These are phyloP conservation scores for Aureobasidium leucospermi DNA, from an alignment of 2,329 filamentous ascomycete genomes.

Conservation along the genomic window DNA sequence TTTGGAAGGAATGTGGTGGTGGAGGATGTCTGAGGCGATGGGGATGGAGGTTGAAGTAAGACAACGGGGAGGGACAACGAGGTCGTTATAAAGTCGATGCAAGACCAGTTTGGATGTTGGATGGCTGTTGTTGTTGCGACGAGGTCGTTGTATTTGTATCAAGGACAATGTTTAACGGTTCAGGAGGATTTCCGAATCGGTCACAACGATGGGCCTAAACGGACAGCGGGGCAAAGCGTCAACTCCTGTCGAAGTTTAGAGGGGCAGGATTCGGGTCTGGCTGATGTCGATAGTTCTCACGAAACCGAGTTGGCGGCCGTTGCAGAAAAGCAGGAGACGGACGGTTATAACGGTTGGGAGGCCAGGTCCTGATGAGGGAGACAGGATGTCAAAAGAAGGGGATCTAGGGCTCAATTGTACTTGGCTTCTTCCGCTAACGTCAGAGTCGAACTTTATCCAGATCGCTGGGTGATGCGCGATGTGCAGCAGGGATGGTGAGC, in stretches of 20 bases:
- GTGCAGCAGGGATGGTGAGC: slow-evolving; percentile 14
- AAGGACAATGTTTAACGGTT: slow-evolving; percentile 3
- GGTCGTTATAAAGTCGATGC: slow-evolving; percentile 15
- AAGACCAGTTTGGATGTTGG: slow-evolving; percentile 14
- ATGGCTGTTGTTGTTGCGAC: slow-evolving; percentile 14
- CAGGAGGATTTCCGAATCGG: slow-evolving; percentile 13
- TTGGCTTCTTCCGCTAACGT: slow-evolving; percentile 13
- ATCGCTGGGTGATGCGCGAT: slow-evolving; percentile 29
- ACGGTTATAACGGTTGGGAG: slow-evolving; percentile 11
- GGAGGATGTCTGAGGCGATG: background rate
- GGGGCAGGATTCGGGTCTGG: slow-evolving; percentile 9
- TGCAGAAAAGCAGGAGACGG: slow-evolving; percentile 14
- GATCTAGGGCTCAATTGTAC: slow-evolving; percentile 10
- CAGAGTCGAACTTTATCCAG: slow-evolving; percentile 25
- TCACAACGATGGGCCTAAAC: slow-evolving; percentile 14
- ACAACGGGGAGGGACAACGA: slow-evolving; percentile 15
- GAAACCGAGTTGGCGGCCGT: slow-evolving; percentile 12
- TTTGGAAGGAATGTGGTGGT: slow-evolving; percentile 9
- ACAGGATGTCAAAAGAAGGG: slow-evolving; percentile 7
- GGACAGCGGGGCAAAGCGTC: slow-evolving; percentile 13
- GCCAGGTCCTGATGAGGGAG: slow-evolving; percentile 10
- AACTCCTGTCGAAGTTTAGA: slow-evolving; percentile 9
- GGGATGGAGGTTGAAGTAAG: slow-evolving; percentile 8
- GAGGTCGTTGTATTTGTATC: slow-evolving; percentile 15
- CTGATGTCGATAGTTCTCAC: slow-evolving; percentile 12